Percentiles rank a stretch among this genome's conserved stretches.
Conservation (phyloP, 257 asterid genomes). For the Plantago major region DNA sequence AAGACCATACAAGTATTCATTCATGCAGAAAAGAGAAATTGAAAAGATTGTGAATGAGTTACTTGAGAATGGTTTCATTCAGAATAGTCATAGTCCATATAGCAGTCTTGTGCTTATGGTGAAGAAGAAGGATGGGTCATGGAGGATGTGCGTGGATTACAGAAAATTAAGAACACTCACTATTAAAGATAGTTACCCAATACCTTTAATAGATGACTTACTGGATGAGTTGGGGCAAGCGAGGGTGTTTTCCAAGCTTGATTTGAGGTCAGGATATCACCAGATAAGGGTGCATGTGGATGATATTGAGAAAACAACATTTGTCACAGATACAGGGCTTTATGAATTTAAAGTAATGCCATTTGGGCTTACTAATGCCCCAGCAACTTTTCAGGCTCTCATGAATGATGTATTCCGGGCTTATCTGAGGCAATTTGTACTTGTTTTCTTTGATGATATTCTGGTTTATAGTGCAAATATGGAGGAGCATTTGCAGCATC, state of each 20-base stretch:
- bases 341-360: neutral
- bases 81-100: too few species aligned
- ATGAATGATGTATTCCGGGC: constrained; percentile 1
- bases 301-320: neutral
- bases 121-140: constrained; percentile 4
- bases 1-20: neutral
- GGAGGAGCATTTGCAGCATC: neutral
- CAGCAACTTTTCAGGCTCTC: neutral
- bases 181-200: too few species aligned
- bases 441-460: constrained; percentile 8
- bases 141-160: neutral
- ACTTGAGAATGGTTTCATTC: neutral
- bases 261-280: constrained; percentile 9
- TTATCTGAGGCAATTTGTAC: neutral
- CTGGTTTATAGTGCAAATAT: neutral
- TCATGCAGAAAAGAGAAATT: constrained; percentile 3
- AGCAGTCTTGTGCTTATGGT: neutral
- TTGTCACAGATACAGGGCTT: neutral
- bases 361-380: neutral
- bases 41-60: constrained; percentile 4
- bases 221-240: neutral
- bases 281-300: too few species aligned
- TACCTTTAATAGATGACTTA: constrained; percentile 15
- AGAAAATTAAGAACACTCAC: constrained; percentile 7
- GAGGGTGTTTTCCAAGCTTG: neutral